These are phyloP conservation scores for Lactifluus rugatus DNA, from an alignment of 768 basidiomycete species.

Conservation along the genomic window DNA sequence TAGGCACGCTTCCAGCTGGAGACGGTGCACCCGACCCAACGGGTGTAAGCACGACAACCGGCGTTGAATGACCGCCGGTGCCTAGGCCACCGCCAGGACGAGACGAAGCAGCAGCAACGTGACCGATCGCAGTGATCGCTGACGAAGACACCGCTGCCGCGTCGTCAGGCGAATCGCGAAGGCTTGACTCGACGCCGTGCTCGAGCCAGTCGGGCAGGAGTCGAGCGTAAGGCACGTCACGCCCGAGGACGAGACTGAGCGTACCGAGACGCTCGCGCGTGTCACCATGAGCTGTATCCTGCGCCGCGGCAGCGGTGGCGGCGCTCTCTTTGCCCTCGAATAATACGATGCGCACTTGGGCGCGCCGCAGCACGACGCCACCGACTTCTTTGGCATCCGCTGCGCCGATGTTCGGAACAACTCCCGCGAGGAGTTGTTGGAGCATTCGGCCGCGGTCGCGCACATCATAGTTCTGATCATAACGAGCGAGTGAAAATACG, in stretches of 20 bases:
- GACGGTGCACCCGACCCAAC: slow-evolving; percentile 29
- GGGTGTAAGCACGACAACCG: slow-evolving; percentile 45
- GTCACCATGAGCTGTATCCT: slow-evolving; percentile 22
- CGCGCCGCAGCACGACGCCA: slow-evolving; percentile 70
- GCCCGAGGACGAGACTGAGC: slow-evolving; percentile 50
- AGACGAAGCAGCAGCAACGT: slow-evolving; percentile 22
- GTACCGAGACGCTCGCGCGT: slow-evolving; percentile 51
- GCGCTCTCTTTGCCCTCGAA: slow-evolving; percentile 58
- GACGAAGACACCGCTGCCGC: slow-evolving; percentile 24
- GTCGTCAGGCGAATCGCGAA: slow-evolving; percentile 65
- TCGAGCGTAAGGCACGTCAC: slow-evolving; percentile 40
- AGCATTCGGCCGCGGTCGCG: slow-evolving; percentile 84
- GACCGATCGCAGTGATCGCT: slow-evolving; percentile 33
- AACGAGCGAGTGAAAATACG: slow-evolving; percentile 75
- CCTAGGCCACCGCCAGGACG: slow-evolving; percentile 20
- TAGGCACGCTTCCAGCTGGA: slow-evolving; percentile 26
- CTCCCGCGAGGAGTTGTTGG: slow-evolving; percentile 53
- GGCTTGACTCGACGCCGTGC: slow-evolving; percentile 64
- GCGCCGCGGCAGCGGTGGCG: slow-evolving; percentile 25
- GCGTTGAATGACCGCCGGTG: slow-evolving; percentile 29
- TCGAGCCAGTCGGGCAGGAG: slow-evolving; percentile 82
- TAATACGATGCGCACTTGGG: slow-evolving; percentile 72
- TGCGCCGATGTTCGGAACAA: slow-evolving; percentile 24
- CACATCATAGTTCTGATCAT: slow-evolving; percentile 83
- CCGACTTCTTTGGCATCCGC: slow-evolving; percentile 26